phyloP scores from a whole-genome alignment of 805 yeast species.

The Spathaspora hagerdaliae region DNA sequence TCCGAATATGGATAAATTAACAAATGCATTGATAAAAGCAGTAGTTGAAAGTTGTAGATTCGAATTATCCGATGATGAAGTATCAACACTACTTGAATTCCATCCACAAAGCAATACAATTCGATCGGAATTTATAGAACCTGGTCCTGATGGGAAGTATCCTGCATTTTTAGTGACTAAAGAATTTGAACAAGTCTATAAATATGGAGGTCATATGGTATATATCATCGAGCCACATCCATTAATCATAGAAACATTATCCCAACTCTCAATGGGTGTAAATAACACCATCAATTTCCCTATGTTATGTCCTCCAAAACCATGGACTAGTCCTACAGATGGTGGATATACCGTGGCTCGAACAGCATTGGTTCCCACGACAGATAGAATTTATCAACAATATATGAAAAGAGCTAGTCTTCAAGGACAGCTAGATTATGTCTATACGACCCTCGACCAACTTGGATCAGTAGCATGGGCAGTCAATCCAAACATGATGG shows the following conservation, averaged over 20 bases:
- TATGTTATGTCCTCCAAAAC: conserved; percentile 35
- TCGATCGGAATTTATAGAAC: too few relatives aligned
- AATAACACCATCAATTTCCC: conserved; percentile 21
- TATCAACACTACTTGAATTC: too few relatives aligned
- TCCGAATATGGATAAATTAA: neutral
- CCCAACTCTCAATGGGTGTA: neutral
- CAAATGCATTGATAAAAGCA: neutral
- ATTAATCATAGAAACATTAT: conserved; percentile 7
- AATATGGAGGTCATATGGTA: too few relatives aligned
- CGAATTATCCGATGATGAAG: too few relatives aligned
- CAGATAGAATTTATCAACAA: conserved; percentile 10
- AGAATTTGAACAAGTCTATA: too few relatives aligned
- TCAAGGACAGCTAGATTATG: conserved; percentile 29
- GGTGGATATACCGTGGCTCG: conserved; percentile 33
- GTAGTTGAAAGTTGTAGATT: too few relatives aligned
- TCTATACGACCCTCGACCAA: conserved; percentile 23
- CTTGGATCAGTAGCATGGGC: conserved; percentile 34
- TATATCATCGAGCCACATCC: conserved; percentile 18
- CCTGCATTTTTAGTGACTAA: too few relatives aligned
- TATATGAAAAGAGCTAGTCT: conserved; percentile 23
- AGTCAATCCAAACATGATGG: conserved; percentile 23
- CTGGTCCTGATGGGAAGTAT: too few relatives aligned
- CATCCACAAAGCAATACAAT: too few relatives aligned
- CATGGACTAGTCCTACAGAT: conserved; percentile 26
- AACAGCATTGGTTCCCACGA: conserved; percentile 18